Conservation (phyloP, 768 basidiomycete genomes). For the Collybia nuda region DNA sequence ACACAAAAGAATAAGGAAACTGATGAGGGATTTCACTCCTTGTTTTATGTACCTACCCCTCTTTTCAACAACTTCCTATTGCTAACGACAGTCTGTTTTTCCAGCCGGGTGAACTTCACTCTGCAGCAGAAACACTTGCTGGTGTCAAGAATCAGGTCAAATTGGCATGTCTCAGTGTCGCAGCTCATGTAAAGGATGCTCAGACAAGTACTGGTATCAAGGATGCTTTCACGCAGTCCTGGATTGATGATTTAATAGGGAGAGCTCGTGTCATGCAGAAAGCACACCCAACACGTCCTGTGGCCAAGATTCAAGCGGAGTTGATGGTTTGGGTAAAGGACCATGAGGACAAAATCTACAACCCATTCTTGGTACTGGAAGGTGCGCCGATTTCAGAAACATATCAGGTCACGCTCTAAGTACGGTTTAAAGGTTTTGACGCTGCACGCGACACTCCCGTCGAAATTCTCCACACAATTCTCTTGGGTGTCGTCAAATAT, state of each 20-base stretch:
- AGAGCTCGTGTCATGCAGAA: slow-evolving; percentile 17
- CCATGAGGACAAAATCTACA: slow-evolving; percentile 22
- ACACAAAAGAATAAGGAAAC: slow-evolving; percentile 27
- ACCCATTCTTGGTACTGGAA: slow-evolving; percentile 26
- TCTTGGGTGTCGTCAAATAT: slow-evolving; percentile 44
- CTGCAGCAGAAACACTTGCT: slow-evolving; percentile 14
- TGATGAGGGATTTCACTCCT: slow-evolving; percentile 29
- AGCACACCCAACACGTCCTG: slow-evolving; percentile 10
- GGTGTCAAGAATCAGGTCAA: slow-evolving; percentile 29
- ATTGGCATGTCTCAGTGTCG: slow-evolving; percentile 29
- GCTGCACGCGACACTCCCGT: slow-evolving; percentile 30
- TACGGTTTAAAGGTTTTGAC: slow-evolving; percentile 30
- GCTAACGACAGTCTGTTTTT: too few relatives aligned
- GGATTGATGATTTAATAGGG: slow-evolving; percentile 32
- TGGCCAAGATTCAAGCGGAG: slow-evolving; percentile 20
- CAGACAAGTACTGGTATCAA: slow-evolving; percentile 37
- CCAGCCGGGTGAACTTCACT: slow-evolving; percentile 23
- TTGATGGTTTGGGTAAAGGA: slow-evolving; percentile 25
- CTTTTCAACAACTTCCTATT: too few relatives aligned
- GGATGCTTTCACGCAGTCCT: slow-evolving; percentile 34
- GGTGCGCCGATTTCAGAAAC: too few relatives aligned
- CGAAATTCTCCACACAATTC: slow-evolving; percentile 43
- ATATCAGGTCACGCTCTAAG: too few relatives aligned
- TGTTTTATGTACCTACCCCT: slow-evolving; percentile 31
- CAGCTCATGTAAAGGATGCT: slow-evolving; percentile 17